Evolutionary conservation across 441 rosid genomes (phyloP).

Genomic region (Gossypium armourianum): DNA sequence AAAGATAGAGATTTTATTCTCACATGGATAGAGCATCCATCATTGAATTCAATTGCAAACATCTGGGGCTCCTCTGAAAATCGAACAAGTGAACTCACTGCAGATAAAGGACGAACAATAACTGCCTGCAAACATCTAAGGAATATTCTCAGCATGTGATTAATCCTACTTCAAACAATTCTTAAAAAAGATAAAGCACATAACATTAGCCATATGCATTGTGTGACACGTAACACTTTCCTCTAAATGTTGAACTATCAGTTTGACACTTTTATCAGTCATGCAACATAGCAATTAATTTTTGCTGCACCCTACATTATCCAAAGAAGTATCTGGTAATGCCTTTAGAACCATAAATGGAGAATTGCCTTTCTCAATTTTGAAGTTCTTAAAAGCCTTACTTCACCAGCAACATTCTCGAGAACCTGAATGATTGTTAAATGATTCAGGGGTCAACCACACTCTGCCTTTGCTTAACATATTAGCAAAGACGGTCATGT

Average conservation of each 20-base stretch:
- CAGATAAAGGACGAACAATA: slow-evolving; percentile 81
- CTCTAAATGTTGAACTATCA: not conserved
- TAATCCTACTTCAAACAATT: slow-evolving; percentile 22
- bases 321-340: not conserved
- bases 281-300: not conserved
- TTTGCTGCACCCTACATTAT: not conserved
- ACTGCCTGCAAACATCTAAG: slow-evolving; percentile 99
- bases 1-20: slow-evolving; percentile 28
- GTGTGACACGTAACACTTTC: not conserved
- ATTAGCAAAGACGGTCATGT: slow-evolving; percentile 4
- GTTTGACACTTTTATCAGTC: not conserved
- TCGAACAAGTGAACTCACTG: slow-evolving; percentile 84
- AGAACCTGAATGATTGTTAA: not conserved
- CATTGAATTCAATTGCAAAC: slow-evolving; percentile 92
- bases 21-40: slow-evolving; percentile 95
- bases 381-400: not conserved
- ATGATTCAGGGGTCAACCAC: not conserved
- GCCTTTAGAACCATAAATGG: not conserved
- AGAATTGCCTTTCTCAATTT: slow-evolving; percentile 1
- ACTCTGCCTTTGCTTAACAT: slow-evolving; percentile 5
- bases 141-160: slow-evolving; percentile 61
- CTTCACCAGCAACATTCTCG: not conserved
- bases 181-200: not conserved
- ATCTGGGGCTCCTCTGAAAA: slow-evolving; percentile 99
- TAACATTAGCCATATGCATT: not conserved